Percentiles rank a stretch among this genome's conserved stretches.
Evolutionary conservation across 2,329 filamentous ascomycete genomes (phyloP).

Genomic region (Fusarium robinianum): DNA sequence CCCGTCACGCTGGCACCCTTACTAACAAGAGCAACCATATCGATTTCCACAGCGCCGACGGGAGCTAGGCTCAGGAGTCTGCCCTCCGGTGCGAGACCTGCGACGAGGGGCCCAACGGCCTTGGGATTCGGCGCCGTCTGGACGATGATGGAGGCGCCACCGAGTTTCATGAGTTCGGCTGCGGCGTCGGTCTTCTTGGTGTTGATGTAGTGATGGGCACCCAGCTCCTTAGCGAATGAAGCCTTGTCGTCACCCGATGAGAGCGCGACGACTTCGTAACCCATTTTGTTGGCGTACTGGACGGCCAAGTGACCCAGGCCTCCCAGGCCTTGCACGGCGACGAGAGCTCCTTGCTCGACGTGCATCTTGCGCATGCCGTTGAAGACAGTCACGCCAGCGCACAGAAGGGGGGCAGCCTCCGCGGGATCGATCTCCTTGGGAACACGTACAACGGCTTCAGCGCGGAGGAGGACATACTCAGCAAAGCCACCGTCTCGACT

Average conservation of each 20-base stretch:
- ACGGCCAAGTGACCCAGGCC: conserved; percentile 79
- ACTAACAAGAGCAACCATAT: conserved; percentile 47
- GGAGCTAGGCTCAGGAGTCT: conserved; percentile 65
- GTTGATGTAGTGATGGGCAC: conserved; percentile 54
- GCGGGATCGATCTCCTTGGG: conserved; percentile 57
- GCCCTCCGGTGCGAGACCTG: conserved; percentile 57
- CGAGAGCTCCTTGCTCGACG: conserved; percentile 56
- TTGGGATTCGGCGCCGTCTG: conserved; percentile 65
- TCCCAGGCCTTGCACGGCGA: conserved; percentile 70
- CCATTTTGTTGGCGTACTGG: conserved; percentile 77
- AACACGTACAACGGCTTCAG: conserved; percentile 63
- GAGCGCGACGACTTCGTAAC: conserved; percentile 72
- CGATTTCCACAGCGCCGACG: conserved; percentile 50
- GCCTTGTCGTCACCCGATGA: conserved; percentile 69
- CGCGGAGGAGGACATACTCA: conserved; percentile 64
- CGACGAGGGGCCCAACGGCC: conserved; percentile 57
- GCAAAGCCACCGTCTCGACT: conserved; percentile 69
- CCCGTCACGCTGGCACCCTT: conserved; percentile 66
- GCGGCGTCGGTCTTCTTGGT: conserved; percentile 55
- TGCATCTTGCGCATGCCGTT: conserved; percentile 60
- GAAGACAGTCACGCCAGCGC: conserved; percentile 68
- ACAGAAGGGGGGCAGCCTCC: conserved; percentile 63
- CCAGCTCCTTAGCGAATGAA: conserved; percentile 61
- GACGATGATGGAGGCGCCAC: conserved; percentile 65
- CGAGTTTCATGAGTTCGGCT: conserved; percentile 57